A percentile compares a stretch with the other conserved stretches of the same genome.
Conservation (phyloP, 2,329 filamentous ascomycete species). For the Coleophoma crateriformis region DNA sequence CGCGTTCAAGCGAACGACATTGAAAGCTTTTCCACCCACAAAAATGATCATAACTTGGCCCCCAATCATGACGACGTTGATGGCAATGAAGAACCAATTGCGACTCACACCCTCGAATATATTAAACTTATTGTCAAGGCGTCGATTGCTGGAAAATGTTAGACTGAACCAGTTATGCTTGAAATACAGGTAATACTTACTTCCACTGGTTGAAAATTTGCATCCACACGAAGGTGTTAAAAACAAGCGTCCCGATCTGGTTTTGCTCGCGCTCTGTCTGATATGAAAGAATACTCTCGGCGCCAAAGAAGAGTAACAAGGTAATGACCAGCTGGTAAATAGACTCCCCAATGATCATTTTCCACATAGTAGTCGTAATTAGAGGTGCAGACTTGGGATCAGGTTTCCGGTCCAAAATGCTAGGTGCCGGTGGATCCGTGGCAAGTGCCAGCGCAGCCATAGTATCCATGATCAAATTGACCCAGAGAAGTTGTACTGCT, state of each 20-base stretch:
- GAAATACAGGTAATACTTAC: conserved; percentile 40
- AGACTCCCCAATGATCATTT: conserved; percentile 95
- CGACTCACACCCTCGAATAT: conserved; percentile 82
- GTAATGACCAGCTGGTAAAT: conserved; percentile 79
- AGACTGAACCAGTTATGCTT: neutral
- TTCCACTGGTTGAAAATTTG: conserved; percentile 99
- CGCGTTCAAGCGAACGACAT: conserved; percentile 53
- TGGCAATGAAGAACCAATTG: conserved; percentile 86
- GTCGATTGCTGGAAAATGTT: conserved; percentile 62
- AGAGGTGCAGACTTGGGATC: conserved; percentile 68
- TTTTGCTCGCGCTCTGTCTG: conserved; percentile 35
- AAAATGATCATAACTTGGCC: conserved; percentile 88
- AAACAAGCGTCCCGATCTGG: conserved; percentile 75
- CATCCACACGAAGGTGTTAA: conserved; percentile 99
- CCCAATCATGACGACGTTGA: conserved; percentile 81
- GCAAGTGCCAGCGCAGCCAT: conserved; percentile 74
- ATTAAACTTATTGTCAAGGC: conserved; percentile 91
- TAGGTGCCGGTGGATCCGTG: conserved; percentile 65
- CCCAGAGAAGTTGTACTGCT: conserved; percentile 78
- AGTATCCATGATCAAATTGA: conserved; percentile 82
- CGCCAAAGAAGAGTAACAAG: conserved; percentile 78
- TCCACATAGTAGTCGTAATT: conserved; percentile 94
- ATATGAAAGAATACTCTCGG: conserved; percentile 53
- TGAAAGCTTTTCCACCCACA: conserved; percentile 77
- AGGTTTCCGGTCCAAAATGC: conserved; percentile 67